Base-by-base conservation (phyloP, 1,284 basidiomycete genomes). In the Malassezia japonica region DNA sequence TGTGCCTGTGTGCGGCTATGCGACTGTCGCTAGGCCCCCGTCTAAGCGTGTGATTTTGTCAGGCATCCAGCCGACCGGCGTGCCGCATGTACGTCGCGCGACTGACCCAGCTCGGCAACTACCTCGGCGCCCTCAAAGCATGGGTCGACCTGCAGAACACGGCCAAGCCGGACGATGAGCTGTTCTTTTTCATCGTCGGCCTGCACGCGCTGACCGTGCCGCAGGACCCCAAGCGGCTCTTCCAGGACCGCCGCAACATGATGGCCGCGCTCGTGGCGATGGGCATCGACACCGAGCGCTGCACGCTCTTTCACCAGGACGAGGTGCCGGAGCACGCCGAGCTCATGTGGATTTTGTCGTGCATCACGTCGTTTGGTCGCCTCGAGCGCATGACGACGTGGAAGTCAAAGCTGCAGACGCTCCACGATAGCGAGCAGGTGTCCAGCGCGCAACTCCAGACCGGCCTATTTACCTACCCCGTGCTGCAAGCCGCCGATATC, bases 401-500 rank as follows among this genome's bases (percentile, higher is more conserved):
- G 89, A 95, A 92, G 85, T 80, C 84, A 10, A 83, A 85, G 56
- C 75, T 92, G 1, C 86, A 84, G 3, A 79, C 81, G 3, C 80
- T 82, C 4, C 78, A 83, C 34, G 86, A 88, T 63, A 50, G 32
- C n/a, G 81, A 84, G 2, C 81, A 80, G 48, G 78, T 90, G 4
- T 83, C 87, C 64, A 88, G 92, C 55, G 83, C 82, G 0, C 75
- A 85, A 50, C 79, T 95, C 1, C 85, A 87, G 52, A 79, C 84
- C 0, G 91, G 91, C 1, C 76, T 95, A 23, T 83, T 95, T 55
- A 86, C 87, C 0, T 95, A 95, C 72, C 92, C 91, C 0, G 83
- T 94, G 3, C 78, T 96, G 0, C 90, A 94, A 77, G 87, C 90
- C 0, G 91, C 90, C 1, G 92, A 96, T 65, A 85, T 96, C 42